Base-by-base conservation (phyloP, 768 basidiomycete species). In the Podaxis sp. region DNA sequence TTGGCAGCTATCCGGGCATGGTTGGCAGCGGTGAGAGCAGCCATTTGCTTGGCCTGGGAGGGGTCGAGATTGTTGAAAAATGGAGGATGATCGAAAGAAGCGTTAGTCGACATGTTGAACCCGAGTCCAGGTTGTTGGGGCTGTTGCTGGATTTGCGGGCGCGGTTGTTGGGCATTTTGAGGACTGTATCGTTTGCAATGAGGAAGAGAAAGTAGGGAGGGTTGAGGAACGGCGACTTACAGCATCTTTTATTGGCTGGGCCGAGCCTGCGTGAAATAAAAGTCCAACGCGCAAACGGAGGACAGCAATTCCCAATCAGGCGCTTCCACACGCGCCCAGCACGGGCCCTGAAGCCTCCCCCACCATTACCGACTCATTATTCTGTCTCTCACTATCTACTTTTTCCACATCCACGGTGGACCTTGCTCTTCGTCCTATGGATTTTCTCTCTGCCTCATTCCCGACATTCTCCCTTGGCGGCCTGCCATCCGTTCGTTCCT, bases 41-140 rank as follows among this genome's bases (percentile, higher is more conserved):
- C 88, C 84, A 92, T 89, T 76, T 93, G 91, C 73, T 92, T 93
- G 55, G 81, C 85, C 50, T 85, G 80, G 55, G 82, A 80, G 63
- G 88, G 78, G 74, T 93, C 89, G 66, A 91, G 79, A 69, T 75
- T 74, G 67, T 72, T 79, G 77, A 84, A 84, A 66, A 76, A 76
- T 13, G 70, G 67, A 19, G 75, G 63, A 58, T 77, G 70, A 64
- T 78, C 73, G 61, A 79, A 78, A 51, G 76, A 64, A 55, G 69
- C 37, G 60, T 67, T 71, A 19, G 71, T 58, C 40, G 73, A 60
- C 68, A 75, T 71, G 64, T 74, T 75, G 55, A 76, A 73, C 27
- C 74, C 70, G 46, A 73, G 66, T 55, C 69, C 68, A 27, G 70
- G 66, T 50, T 74, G 74, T 59, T 73, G 74, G 58, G 71, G 71